Conservation (phyloP, 306 rosid species). For the Alnus rubra region DNA sequence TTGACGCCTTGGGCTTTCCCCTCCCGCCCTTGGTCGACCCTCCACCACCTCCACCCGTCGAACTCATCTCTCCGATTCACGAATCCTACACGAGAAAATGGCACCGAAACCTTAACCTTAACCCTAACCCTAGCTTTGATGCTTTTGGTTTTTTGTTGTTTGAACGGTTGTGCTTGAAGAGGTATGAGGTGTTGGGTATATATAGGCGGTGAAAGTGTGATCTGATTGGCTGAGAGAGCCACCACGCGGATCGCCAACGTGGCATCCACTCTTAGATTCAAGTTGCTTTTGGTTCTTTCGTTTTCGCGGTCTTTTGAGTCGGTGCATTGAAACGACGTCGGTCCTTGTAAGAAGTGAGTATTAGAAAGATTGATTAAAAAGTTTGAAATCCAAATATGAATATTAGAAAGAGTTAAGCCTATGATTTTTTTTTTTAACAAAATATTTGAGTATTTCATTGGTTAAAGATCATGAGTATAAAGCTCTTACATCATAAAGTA, state of each 20-base stretch:
- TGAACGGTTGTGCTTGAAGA: not conserved
- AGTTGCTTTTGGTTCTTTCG: constrained; percentile 11
- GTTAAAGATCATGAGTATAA: too few relatives aligned
- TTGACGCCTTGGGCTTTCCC: constrained; percentile 87
- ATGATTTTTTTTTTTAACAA: too few relatives aligned
- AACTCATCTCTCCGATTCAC: not conserved
- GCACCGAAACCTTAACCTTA: too few relatives aligned
- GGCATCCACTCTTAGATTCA: constrained; percentile 24
- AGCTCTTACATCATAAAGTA: too few relatives aligned
- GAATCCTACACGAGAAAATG: too few relatives aligned
- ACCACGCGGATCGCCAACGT: constrained; percentile 46
- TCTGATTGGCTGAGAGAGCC: constrained; percentile 14
- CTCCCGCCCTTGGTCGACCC: constrained; percentile 82
- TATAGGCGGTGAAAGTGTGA: not conserved
- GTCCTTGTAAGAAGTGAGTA: too few relatives aligned
- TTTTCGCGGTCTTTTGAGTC: not conserved
- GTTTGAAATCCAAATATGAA: too few relatives aligned
- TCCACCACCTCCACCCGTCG: constrained; percentile 19
- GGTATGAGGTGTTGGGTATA: not conserved
- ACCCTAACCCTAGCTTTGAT: not conserved
- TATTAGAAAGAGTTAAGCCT: too few relatives aligned
- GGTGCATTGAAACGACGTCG: not conserved
- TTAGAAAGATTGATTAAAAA: too few relatives aligned
- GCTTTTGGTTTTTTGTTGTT: not conserved
- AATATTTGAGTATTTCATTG: too few relatives aligned